These are phyloP conservation scores for Botrytis pseudocinerea DNA, from an alignment of 2,329 filamentous ascomycete genomes.

Conservation along the genomic window DNA sequence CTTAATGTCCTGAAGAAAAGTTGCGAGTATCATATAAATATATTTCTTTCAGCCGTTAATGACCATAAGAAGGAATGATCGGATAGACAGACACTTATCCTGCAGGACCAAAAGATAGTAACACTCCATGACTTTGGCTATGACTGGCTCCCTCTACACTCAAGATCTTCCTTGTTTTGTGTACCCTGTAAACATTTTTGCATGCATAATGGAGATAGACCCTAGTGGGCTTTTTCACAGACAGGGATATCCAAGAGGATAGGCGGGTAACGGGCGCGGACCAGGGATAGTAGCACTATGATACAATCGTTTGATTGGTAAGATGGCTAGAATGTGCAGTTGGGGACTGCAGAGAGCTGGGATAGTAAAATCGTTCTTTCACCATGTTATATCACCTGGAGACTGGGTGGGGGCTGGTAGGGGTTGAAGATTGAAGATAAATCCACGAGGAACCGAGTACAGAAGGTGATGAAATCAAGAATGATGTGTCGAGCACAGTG, in stretches of 20 bases:
- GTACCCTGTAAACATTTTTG: not conserved
- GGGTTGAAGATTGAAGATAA: constrained; percentile 1
- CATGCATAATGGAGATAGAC: not conserved
- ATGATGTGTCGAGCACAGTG: not conserved
- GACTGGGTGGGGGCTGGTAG: not conserved
- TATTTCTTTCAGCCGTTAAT: not conserved
- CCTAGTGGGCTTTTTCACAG: not conserved
- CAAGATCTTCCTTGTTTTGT: not conserved
- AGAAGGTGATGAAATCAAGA: not conserved
- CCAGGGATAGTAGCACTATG: not conserved
- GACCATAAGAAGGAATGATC: not conserved
- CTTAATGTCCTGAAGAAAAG: not conserved
- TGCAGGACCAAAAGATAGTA: not conserved
- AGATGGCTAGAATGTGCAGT: not conserved
- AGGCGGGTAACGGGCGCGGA: constrained; percentile 8
- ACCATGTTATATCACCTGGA: not conserved
- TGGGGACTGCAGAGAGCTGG: not conserved
- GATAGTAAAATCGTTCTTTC: not conserved
- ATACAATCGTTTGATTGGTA: constrained; percentile 6
- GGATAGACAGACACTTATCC: not conserved
- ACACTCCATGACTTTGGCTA: not conserved
- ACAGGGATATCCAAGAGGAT: not conserved
- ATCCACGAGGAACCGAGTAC: not conserved
- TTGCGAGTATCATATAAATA: not conserved
- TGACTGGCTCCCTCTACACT: not conserved